These are phyloP conservation scores for Dothideomycetes sp. DNA, from an alignment of 2,329 filamentous ascomycete genomes.

Conservation along the genomic window DNA sequence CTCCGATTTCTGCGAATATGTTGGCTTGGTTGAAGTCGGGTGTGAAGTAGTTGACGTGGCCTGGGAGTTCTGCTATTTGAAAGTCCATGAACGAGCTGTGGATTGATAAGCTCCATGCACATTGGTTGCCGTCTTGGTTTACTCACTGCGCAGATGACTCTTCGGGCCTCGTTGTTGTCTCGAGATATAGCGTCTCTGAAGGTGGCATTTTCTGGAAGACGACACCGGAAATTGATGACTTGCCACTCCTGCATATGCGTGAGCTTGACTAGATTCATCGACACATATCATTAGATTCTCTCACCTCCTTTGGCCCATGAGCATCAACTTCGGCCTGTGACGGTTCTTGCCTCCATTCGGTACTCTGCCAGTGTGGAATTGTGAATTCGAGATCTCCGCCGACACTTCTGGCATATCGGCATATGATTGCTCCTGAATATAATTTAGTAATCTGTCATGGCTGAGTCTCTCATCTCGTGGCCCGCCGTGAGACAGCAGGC, in stretches of 20 bases:
- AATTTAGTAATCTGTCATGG: constrained; percentile 14
- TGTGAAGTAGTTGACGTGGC: constrained; percentile 87
- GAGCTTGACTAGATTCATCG: too few relatives aligned
- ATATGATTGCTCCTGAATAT: constrained; percentile 14
- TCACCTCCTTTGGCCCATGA: constrained; percentile 94
- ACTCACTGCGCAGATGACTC: constrained; percentile 91
- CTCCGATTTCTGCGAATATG: constrained; percentile 89
- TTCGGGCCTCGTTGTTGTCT: constrained; percentile 88
- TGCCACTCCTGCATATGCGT: constrained; percentile 63
- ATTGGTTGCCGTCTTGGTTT: not conserved
- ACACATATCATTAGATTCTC: too few relatives aligned
- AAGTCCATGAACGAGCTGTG: constrained; percentile 96
- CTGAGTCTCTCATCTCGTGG: constrained; percentile 2
- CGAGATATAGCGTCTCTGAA: constrained; percentile 89
- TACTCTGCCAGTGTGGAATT: constrained; percentile 32
- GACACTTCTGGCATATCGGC: constrained; percentile 13
- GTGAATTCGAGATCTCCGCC: constrained; percentile 5
- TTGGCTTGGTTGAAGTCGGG: constrained; percentile 83
- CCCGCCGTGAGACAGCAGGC: not conserved
- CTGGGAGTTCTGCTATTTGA: constrained; percentile 95
- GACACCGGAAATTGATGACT: constrained; percentile 96
- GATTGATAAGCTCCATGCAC: constrained; percentile 3
- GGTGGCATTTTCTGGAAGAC: constrained; percentile 98
- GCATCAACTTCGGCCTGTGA: constrained; percentile 71
- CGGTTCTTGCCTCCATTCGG: constrained; percentile 44